Base-by-base conservation (phyloP, 2,329 filamentous ascomycete species). In the Juglanconis juglandina region DNA sequence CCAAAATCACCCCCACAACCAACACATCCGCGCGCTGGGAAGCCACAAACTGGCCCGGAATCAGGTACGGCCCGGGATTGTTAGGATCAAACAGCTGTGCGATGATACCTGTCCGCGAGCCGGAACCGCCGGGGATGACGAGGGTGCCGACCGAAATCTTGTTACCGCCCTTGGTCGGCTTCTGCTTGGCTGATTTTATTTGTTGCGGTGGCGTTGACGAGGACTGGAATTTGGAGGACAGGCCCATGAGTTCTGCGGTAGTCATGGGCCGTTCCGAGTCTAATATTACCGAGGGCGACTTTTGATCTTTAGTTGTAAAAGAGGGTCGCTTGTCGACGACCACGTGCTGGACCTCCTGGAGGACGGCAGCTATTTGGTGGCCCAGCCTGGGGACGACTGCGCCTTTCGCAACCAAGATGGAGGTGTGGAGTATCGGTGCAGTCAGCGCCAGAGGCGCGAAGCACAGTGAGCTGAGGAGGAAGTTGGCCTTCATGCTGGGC, bases 1-100 rank as follows among this genome's bases (percentile, higher is more conserved):
- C 63, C 10, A 68, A 55, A 1, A 69, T 68, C 32, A 74, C 58
- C 51, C 65, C 63, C 34, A 74, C 68, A n/a, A 72, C 66, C 14
- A 70, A 59, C 62, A 70, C 61, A 44, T 73, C 70, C 55, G 70
- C 67, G 47, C 66, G 65, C 11, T 71, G 58, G 14, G 44, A 41
- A 33, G 55, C 41, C 10, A 50, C 55, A 5, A 42, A 57, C 7
- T 57, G 41, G 13, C 35, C 46, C 13, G 55, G 55, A 9, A 57
- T 37, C 34, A 57, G 24, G 24, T 51, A 57, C 30, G 55, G 46
- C 35, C 37, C 41, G 30, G 17, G 30, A 4, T 24, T 57, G 24
- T n/a, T 17, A 1, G 39, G 8, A n/a, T 46, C 46, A 9, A 44
- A 5, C 7, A 57, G 3, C 46, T 44, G 32, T 10, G 13, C 13